A percentile compares a stretch with the other conserved stretches of the same genome.
These are phyloP conservation scores for Phytophthora palmivora DNA, from an alignment of 352 stramenopile species.

Conservation along the genomic window DNA sequence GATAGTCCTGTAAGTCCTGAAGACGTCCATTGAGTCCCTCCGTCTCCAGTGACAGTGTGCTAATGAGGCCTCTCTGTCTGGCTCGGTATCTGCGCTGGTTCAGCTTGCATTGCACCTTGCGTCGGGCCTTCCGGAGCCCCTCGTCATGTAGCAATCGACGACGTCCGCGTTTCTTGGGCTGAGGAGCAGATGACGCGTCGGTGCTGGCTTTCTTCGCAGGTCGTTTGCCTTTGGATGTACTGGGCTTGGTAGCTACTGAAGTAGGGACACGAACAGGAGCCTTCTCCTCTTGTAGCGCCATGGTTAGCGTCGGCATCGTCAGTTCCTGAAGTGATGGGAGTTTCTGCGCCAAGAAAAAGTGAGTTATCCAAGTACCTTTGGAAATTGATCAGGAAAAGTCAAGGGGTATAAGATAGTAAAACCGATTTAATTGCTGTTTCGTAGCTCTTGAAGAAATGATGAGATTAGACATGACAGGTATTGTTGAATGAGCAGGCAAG, in stretches of 20 bases:
- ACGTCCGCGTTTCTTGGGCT: constrained; percentile 44
- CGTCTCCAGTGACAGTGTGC: constrained; percentile 62
- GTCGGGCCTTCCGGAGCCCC: constrained; percentile 60
- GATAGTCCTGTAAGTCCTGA: constrained; percentile 56
- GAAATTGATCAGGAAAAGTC: no score
- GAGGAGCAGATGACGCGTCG: neutral
- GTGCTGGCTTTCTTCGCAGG: neutral
- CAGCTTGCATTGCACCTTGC: constrained; percentile 79
- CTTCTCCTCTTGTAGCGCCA: constrained; percentile 26
- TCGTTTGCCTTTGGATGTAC: constrained; percentile 4
- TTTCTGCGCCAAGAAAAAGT: no score
- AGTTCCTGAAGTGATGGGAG: no score
- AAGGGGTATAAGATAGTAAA: no score
- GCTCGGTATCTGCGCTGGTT: constrained; percentile 79
- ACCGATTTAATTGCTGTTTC: no score
- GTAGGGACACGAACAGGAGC: neutral
- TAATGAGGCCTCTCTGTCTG: constrained; percentile 68
- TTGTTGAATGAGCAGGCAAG: no score
- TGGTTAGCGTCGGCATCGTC: constrained; percentile 30
- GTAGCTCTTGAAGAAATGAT: no score
- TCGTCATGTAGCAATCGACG: constrained; percentile 69
- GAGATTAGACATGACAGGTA: no score
- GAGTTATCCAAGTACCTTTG: no score
- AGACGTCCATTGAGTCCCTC: constrained; percentile 56
- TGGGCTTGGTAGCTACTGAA: neutral